Conservation (phyloP, 2,329 filamentous ascomycete genomes). For the Triangularia verruculosa region DNA sequence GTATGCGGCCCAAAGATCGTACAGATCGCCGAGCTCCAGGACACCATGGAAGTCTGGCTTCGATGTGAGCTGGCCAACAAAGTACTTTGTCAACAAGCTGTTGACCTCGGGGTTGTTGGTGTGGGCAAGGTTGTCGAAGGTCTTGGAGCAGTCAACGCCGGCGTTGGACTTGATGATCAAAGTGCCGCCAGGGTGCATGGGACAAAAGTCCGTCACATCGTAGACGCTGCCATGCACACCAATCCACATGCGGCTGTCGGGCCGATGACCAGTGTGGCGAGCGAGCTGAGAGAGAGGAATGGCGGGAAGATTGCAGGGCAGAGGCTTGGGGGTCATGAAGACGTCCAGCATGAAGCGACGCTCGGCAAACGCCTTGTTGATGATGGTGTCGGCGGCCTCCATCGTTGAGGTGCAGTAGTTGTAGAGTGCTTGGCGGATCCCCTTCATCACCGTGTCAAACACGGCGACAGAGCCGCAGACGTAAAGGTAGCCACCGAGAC, state of each 20-base stretch:
- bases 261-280: conserved; percentile 48
- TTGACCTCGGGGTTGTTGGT: conserved; percentile 54
- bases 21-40: conserved; percentile 43
- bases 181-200: conserved; percentile 53
- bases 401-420: conserved; percentile 50
- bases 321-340: conserved; percentile 54
- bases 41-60: conserved; percentile 48
- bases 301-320: conserved; percentile 48
- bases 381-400: conserved; percentile 48
- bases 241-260: conserved; percentile 48
- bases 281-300: conserved; percentile 50
- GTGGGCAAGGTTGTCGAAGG: conserved; percentile 53
- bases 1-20: conserved; percentile 51
- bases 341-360: conserved; percentile 56
- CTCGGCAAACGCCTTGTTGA: conserved; percentile 53
- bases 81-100: conserved; percentile 53
- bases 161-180: conserved; percentile 54
- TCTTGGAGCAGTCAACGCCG: conserved; percentile 51
- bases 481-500: conserved; percentile 47
- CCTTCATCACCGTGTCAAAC: conserved; percentile 54
- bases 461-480: conserved; percentile 48
- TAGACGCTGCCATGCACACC: conserved; percentile 52
- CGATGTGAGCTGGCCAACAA: conserved; percentile 48
- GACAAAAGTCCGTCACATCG: conserved; percentile 51
- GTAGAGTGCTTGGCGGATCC: conserved; percentile 55